Evolutionary conservation across 768 basidiomycete genomes (phyloP).

Genomic region (Termitomyces sp.): DNA sequence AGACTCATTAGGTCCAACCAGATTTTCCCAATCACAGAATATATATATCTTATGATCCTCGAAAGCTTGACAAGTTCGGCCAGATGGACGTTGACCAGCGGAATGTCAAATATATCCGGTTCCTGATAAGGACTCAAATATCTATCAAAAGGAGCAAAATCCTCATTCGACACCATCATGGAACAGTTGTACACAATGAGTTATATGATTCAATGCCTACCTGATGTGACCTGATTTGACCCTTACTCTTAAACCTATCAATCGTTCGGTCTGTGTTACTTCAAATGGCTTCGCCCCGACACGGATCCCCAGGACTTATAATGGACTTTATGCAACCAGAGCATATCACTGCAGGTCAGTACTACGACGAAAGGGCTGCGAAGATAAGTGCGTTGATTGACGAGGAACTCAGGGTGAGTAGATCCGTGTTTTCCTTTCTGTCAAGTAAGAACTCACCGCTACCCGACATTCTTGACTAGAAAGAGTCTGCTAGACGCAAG

Average conservation of each 20-base stretch:
- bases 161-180: slow-evolving; percentile 7
- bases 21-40: neutral
- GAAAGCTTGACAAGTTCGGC: no score
- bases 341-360: slow-evolving; percentile 8
- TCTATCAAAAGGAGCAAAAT: slow-evolving; percentile 16
- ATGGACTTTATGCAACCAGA: slow-evolving; percentile 15
- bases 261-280: slow-evolving; percentile 1
- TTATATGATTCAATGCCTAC: slow-evolving; percentile 2
- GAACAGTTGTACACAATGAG: slow-evolving; percentile 12
- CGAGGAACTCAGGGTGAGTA: slow-evolving; percentile 50
- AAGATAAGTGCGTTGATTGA: slow-evolving; percentile 51
- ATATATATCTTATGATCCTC: no score
- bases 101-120: neutral
- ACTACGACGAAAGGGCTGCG: slow-evolving; percentile 41
- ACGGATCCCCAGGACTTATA: slow-evolving; percentile 8
- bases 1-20: neutral
- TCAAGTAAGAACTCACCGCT: neutral
- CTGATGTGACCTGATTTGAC: slow-evolving; percentile 12
- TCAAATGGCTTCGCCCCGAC: slow-evolving; percentile 10
- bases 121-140: neutral
- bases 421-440: neutral
- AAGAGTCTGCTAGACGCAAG: slow-evolving; percentile 44
- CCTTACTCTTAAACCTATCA: slow-evolving; percentile 10
- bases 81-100: neutral
- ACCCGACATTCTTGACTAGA: slow-evolving; percentile 29